Percentiles rank a stretch among this genome's conserved stretches.
phyloP scores from a whole-genome alignment of 495 filamentous ascomycete species.

The Platismatia glauca region DNA sequence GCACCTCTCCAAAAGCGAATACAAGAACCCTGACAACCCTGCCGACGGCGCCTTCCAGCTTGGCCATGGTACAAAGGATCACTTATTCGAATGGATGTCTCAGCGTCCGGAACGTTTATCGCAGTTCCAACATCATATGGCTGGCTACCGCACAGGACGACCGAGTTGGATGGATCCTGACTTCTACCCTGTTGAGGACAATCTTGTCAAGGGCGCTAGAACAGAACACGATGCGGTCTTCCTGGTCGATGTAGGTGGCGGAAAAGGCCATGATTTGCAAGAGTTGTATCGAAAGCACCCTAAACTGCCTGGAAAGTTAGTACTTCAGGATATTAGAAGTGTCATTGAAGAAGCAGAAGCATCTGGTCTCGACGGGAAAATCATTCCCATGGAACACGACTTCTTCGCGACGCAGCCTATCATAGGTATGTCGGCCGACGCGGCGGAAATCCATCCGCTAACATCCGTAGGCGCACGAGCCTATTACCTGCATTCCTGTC shows the following conservation, averaged over 20 bases:
- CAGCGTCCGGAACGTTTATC: conserved; percentile 20
- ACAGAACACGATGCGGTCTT: conserved; percentile 29
- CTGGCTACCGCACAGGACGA: conserved; percentile 35
- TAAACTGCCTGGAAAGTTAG: conserved; percentile 31
- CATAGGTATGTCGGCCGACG: not conserved
- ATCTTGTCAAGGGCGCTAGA: conserved; percentile 17
- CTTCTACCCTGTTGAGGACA: conserved; percentile 39
- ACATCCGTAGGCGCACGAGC: conserved; percentile 37
- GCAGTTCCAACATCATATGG: conserved; percentile 33
- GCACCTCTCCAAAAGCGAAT: conserved; percentile 26
- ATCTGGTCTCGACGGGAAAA: not conserved
- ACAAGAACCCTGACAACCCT: conserved; percentile 26
- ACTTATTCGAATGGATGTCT: conserved; percentile 26
- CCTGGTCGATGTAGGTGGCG: conserved; percentile 48
- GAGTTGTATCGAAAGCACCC: conserved; percentile 32
- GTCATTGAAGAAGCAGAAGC: conserved; percentile 26
- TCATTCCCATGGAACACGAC: conserved; percentile 2
- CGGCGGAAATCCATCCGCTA: not conserved
- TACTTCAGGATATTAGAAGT: conserved; percentile 41
- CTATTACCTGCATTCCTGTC: conserved; percentile 39
- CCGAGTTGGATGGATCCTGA: conserved; percentile 39
- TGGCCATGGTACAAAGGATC: conserved; percentile 25
- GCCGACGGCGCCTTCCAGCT: conserved; percentile 29
- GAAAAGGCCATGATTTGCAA: conserved; percentile 42
- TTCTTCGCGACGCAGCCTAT: conserved; percentile 3